Evolutionary conservation across 306 rosid genomes (phyloP).

Genomic region (Phaseolus lunatus): DNA sequence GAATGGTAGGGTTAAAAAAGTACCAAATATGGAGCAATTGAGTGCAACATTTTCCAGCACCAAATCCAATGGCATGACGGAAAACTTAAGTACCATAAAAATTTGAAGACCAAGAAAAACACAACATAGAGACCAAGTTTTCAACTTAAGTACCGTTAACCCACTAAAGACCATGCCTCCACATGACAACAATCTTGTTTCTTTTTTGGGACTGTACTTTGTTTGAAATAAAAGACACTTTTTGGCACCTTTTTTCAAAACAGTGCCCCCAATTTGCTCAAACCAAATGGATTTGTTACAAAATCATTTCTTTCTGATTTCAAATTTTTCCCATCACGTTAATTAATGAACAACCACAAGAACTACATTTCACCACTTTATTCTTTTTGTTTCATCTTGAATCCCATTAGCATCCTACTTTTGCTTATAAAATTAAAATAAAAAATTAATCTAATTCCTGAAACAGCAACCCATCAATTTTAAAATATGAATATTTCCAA

Average conservation of each 20-base stretch:
- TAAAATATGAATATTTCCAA: too few species aligned
- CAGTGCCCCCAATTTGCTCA: constrained; percentile 34
- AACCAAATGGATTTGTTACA: constrained; percentile 21
- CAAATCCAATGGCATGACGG: neutral
- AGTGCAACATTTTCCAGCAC: neutral
- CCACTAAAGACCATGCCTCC: neutral
- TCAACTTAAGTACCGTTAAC: neutral
- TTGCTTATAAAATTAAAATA: too few species aligned
- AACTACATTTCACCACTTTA: constrained; percentile 2
- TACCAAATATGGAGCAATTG: neutral
- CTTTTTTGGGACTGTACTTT: constrained; percentile 22
- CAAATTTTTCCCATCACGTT: constrained; percentile 26
- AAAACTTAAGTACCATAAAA: neutral
- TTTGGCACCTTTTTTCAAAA: neutral
- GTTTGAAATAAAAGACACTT: constrained; percentile 45
- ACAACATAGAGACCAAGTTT: neutral
- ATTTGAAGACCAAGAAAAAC: neutral
- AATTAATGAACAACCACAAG: constrained; percentile 1
- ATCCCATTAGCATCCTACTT: too few species aligned
- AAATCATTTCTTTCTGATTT: constrained; percentile 38
- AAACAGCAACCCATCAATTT: too few species aligned
- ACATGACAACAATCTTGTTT: constrained; percentile 29
- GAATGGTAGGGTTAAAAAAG: neutral
- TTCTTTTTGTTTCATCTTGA: constrained; percentile 12
- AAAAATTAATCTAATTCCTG: too few species aligned